A percentile compares a stretch with the other conserved stretches of the same genome.
These are phyloP conservation scores for Xylariaceae sp. DNA, from an alignment of 2,329 filamentous ascomycete genomes.

Conservation along the genomic window DNA sequence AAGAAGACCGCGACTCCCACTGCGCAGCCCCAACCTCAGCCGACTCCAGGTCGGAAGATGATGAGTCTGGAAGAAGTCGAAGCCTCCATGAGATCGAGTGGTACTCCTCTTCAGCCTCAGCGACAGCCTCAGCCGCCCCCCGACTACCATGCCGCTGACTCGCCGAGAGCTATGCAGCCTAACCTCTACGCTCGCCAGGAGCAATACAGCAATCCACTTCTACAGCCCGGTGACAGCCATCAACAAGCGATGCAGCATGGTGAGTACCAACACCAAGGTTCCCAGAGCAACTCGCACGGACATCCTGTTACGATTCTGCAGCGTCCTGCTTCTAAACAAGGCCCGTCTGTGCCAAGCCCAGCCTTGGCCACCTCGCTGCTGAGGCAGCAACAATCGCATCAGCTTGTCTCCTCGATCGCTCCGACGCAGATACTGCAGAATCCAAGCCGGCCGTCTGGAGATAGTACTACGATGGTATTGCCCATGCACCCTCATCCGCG, in stretches of 20 bases:
- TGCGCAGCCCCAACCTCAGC: slow-evolving; percentile 15
- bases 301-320: slow-evolving; percentile 57
- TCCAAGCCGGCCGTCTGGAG: slow-evolving; percentile 61
- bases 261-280: slow-evolving; percentile 27
- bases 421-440: slow-evolving; percentile 80
- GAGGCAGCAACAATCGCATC: slow-evolving; percentile 35
- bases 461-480: slow-evolving; percentile 38
- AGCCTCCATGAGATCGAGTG: slow-evolving; percentile 71
- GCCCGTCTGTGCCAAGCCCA: slow-evolving; percentile 33
- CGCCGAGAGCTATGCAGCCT: slow-evolving; percentile 23
- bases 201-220: slow-evolving; percentile 26
- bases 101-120: slow-evolving; percentile 36
- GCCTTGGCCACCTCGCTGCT: slow-evolving; percentile 33
- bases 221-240: slow-evolving; percentile 28
- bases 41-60: slow-evolving; percentile 62
- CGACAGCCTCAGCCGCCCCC: slow-evolving; percentile 30
- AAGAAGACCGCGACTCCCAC: slow-evolving; percentile 48
- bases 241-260: slow-evolving; percentile 24
- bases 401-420: slow-evolving; percentile 30
- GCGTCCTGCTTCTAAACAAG: slow-evolving; percentile 46
- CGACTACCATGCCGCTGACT: slow-evolving; percentile 19
- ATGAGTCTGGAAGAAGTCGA: slow-evolving; percentile 98
- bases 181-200: slow-evolving; percentile 30
- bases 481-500: slow-evolving; percentile 36
- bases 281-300: slow-evolving; percentile 37